phyloP scores from a whole-genome alignment of 495 filamentous ascomycete species.

The Apiosordaria backusii region DNA sequence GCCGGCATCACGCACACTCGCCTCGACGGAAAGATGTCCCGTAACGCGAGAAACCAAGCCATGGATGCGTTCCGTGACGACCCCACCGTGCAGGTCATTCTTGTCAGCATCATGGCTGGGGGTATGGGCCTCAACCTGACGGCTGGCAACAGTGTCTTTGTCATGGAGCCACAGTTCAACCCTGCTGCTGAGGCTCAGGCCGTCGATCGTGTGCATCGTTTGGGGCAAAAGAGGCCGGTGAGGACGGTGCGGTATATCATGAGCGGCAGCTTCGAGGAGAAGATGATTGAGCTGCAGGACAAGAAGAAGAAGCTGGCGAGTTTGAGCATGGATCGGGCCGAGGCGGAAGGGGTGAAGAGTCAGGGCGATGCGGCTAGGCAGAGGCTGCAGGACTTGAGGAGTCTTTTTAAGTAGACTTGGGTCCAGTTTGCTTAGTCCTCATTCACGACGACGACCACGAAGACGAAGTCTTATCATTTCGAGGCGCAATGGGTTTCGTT shows the following conservation, averaged over 20 bases:
- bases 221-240: constrained; percentile 85
- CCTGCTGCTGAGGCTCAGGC: constrained; percentile 93
- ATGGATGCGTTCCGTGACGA: constrained; percentile 77
- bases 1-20: constrained; percentile 67
- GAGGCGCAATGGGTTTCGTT: no score
- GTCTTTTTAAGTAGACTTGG: constrained; percentile 75
- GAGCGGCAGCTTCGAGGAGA: constrained; percentile 86
- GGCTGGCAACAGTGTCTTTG: constrained; percentile 76
- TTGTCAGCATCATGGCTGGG: constrained; percentile 89
- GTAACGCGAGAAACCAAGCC: constrained; percentile 63
- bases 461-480: no score
- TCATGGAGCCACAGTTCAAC: constrained; percentile 99
- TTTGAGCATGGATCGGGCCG: constrained; percentile 67
- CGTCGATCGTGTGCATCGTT: constrained; percentile 86
- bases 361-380: constrained; percentile 72
- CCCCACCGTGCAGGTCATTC: constrained; percentile 65
- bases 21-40: constrained; percentile 83
- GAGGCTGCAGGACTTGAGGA: constrained; percentile 74
- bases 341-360: constrained; percentile 54
- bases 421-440: no score
- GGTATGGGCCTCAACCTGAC: constrained; percentile 92
- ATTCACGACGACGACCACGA: no score
- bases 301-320: constrained; percentile 89
- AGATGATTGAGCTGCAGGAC: constrained; percentile 80
- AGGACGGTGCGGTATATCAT: constrained; percentile 83